These are phyloP conservation scores for Pseudogymnoascus sp. DNA, from an alignment of 2,329 filamentous ascomycete genomes.

Conservation along the genomic window DNA sequence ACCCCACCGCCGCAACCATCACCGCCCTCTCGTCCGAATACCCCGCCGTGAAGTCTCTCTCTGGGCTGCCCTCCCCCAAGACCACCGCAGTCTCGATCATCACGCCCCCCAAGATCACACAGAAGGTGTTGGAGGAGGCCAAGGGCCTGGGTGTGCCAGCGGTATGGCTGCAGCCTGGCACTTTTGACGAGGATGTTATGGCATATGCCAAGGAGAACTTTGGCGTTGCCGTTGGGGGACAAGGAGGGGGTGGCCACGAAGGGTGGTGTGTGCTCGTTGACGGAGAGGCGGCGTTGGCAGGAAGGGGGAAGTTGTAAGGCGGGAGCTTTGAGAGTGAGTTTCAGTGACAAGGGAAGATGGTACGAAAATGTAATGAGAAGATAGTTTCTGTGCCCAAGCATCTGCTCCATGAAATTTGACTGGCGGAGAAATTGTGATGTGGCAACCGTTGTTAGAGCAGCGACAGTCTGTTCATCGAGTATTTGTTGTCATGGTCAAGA, in stretches of 20 bases:
- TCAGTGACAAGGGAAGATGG: neutral
- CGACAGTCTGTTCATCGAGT: no score
- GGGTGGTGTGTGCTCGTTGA: constrained; percentile 88
- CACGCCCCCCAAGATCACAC: constrained; percentile 73
- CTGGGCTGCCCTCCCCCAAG: constrained; percentile 55
- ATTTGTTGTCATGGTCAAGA: no score
- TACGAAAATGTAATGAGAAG: neutral
- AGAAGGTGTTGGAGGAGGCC: constrained; percentile 68
- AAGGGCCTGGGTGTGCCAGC: constrained; percentile 63
- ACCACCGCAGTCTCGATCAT: constrained; percentile 77
- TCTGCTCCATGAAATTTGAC: neutral
- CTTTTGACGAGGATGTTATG: constrained; percentile 69
- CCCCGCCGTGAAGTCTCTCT: constrained; percentile 52
- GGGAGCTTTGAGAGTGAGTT: neutral
- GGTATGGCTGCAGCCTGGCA: constrained; percentile 88
- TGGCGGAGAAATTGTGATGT: neutral
- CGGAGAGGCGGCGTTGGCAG: constrained; percentile 59
- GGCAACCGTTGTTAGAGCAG: no score
- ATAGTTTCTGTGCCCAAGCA: neutral
- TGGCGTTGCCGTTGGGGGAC: constrained; percentile 59
- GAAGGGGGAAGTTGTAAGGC: constrained; percentile 31
- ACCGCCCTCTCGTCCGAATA: constrained; percentile 39
- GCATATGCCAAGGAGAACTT: constrained; percentile 63
- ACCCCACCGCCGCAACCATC: constrained; percentile 62
- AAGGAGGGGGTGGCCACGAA: constrained; percentile 58